Conservation (phyloP, 495 filamentous ascomycete species). For the Mytilinidion resinicola region DNA sequence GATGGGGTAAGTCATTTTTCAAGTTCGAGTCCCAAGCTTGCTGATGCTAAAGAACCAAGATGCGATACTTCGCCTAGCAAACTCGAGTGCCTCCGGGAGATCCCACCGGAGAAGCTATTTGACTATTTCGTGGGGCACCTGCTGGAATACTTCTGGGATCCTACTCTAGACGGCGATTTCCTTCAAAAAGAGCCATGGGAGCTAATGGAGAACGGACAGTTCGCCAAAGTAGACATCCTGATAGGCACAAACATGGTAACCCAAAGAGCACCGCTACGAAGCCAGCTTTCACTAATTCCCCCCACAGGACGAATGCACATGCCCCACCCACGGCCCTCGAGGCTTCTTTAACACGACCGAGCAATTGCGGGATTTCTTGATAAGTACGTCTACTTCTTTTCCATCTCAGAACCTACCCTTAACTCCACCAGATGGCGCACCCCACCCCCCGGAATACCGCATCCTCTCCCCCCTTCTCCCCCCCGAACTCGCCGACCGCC, state of each 20-base stretch:
- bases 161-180: background rate
- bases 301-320: background rate
- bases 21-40: too few species aligned
- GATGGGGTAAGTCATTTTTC: too few species aligned
- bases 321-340: background rate
- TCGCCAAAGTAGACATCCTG: slow-evolving; percentile 15
- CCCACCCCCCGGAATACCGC: background rate
- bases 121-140: too few species aligned
- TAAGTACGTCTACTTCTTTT: background rate
- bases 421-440: background rate
- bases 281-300: background rate
- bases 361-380: background rate
- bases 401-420: background rate
- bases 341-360: background rate
- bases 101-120: too few species aligned
- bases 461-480: background rate
- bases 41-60: too few species aligned
- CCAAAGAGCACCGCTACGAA: background rate
- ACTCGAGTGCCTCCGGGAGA: too few species aligned
- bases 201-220: slow-evolving; percentile 26
- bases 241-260: slow-evolving; percentile 8
- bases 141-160: too few species aligned
- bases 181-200: slow-evolving; percentile 51
- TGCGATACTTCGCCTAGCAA: too few species aligned
- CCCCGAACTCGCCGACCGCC: background rate